Percentiles rank a stretch among this genome's conserved stretches.
Evolutionary conservation across 148 eudicot genomes (phyloP).

Genomic region (Amaranthus palmeri): DNA sequence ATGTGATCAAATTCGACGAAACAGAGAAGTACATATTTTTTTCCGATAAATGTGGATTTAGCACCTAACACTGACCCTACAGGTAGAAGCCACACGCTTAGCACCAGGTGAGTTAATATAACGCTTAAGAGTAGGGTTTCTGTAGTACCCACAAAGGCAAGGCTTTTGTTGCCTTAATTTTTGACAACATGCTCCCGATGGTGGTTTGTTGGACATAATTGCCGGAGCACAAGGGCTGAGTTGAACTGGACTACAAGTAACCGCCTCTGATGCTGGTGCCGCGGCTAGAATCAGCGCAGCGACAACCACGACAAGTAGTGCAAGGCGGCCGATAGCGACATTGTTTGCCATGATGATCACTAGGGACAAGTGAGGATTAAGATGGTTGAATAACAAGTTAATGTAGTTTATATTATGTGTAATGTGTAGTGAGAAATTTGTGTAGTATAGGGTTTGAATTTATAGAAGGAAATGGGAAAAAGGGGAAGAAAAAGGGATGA

Average conservation of each 20-base stretch:
- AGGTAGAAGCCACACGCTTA: slow-evolving; percentile 34
- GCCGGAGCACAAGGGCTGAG: slow-evolving; percentile 44
- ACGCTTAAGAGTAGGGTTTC: slow-evolving; percentile 26
- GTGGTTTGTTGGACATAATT: slow-evolving; percentile 27
- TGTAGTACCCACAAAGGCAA: slow-evolving; percentile 32
- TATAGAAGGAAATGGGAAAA: slow-evolving; percentile 13
- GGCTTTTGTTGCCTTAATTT: slow-evolving; percentile 39
- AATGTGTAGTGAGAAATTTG: not conserved
- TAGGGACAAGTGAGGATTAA: not conserved
- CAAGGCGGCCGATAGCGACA: slow-evolving; percentile 3
- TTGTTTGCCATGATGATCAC: slow-evolving; percentile 22
- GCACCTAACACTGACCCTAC: slow-evolving; percentile 27
- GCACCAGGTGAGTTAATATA: slow-evolving; percentile 36
- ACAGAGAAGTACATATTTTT: not conserved
- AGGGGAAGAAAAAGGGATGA: not conserved
- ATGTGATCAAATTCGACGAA: not conserved
- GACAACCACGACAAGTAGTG: slow-evolving; percentile 18
- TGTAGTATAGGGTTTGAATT: slow-evolving; percentile 7
- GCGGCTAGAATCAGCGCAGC: slow-evolving; percentile 25
- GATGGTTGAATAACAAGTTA: not conserved
- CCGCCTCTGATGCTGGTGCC: slow-evolving; percentile 30
- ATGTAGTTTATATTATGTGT: not conserved
- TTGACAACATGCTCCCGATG: slow-evolving; percentile 44
- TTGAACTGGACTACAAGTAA: slow-evolving; percentile 37
- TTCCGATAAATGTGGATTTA: not conserved